Evolutionary conservation across 345 rosid species (phyloP).

Genomic region (Salix koriyanagi): DNA sequence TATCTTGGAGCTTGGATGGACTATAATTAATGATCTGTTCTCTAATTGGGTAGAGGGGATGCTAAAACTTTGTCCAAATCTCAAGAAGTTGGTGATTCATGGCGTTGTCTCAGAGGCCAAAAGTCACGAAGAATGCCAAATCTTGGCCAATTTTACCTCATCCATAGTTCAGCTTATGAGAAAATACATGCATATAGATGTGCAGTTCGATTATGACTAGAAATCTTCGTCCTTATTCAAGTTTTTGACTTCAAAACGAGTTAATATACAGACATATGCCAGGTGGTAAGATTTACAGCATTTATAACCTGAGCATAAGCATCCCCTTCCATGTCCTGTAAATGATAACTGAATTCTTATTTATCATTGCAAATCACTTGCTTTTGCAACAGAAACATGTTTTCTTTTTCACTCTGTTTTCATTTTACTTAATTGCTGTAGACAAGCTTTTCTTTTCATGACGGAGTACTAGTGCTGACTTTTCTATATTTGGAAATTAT

Average conservation of each 20-base stretch:
- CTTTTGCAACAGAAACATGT: not conserved
- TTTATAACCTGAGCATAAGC: not conserved
- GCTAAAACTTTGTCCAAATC: constrained; percentile 61
- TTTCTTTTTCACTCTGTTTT: constrained; percentile 6
- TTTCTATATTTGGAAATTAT: not conserved
- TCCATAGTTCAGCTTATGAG: constrained; percentile 74
- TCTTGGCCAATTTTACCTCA: constrained; percentile 62
- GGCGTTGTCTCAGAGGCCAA: constrained; percentile 73
- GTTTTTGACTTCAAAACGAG: constrained; percentile 10
- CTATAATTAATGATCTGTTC: constrained; percentile 52
- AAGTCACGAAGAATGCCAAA: constrained; percentile 57
- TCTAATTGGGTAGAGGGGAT: constrained; percentile 60
- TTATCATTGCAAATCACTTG: constrained; percentile 3
- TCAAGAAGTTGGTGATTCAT: constrained; percentile 57
- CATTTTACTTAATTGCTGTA: constrained; percentile 1
- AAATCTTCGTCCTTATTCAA: constrained; percentile 14
- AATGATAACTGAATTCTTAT: constrained; percentile 19
- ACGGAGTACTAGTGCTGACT: not conserved
- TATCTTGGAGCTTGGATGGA: constrained; percentile 77
- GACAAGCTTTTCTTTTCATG: not conserved
- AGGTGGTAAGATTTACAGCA: constrained; percentile 14
- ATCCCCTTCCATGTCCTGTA: constrained; percentile 1
- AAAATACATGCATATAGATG: constrained; percentile 63
- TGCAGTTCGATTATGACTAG: constrained; percentile 63
- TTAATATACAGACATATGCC: constrained; percentile 12